phyloP scores from a whole-genome alignment of 805 yeast genomes.

The Komagataella pseudopastoris region DNA sequence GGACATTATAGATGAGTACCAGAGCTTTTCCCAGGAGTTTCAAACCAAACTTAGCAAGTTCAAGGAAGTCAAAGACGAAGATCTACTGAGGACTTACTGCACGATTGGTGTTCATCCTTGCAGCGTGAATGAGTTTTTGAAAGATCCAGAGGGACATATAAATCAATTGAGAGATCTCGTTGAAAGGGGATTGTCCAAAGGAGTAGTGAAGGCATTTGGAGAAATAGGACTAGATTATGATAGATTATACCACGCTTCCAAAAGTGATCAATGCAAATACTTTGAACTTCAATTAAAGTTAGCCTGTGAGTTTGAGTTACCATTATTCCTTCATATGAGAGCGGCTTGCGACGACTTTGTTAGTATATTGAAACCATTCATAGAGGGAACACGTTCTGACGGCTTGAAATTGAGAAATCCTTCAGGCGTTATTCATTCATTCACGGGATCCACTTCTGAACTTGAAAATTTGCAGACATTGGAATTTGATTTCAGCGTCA shows the following conservation, averaged over 20 bases:
- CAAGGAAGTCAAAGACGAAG: conserved; percentile 9
- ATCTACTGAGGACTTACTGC: conserved; percentile 20
- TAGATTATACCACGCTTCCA: conserved; percentile 63
- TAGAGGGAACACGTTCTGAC: conserved; percentile 25
- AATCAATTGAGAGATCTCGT: conserved; percentile 35
- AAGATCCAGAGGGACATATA: conserved; percentile 26
- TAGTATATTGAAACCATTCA: conserved; percentile 45
- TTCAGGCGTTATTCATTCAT: conserved; percentile 88
- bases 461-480: conserved; percentile 37
- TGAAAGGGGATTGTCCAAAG: conserved; percentile 28
- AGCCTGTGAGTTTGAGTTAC: conserved; percentile 44
- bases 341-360: conserved; percentile 74
- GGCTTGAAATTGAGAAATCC: conserved; percentile 16
- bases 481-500: conserved; percentile 67
- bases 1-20: conserved; percentile 27
- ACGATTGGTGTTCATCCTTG: conserved; percentile 98
- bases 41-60: conserved; percentile 5
- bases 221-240: conserved; percentile 96
- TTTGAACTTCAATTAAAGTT: conserved; percentile 67
- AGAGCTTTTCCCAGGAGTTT: conserved; percentile 9
- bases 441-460: conserved; percentile 72
- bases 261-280: conserved; percentile 49
- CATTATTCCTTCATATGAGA: conserved; percentile 85
- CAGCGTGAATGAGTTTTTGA: conserved; percentile 44
- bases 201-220: conserved; percentile 72